Evolutionary conservation across 2,329 filamentous ascomycete species (phyloP).

Genomic region (Alternaria alternata): DNA sequence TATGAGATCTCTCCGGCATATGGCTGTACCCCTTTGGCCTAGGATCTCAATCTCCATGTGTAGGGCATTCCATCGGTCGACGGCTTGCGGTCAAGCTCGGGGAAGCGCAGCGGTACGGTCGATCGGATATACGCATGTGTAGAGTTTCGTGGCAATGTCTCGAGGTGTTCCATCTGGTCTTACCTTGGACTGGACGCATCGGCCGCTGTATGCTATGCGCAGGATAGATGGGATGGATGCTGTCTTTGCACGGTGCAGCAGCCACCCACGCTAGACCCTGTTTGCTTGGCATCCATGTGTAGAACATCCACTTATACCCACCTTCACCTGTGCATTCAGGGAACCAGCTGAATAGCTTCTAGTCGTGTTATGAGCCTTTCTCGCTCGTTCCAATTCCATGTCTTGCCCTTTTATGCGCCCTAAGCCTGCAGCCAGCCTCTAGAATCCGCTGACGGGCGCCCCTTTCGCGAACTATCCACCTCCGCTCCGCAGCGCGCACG

Average conservation of each 20-base stretch:
- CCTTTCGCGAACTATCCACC: conserved; percentile 31
- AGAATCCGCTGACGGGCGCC: conserved; percentile 22
- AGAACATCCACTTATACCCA: conserved; percentile 33
- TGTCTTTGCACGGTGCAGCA: conserved; percentile 16
- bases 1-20: no score
- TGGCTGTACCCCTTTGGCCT: no score
- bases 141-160: neutral
- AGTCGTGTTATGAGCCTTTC: conserved; percentile 29
- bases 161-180: neutral
- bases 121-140: neutral
- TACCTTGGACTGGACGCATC: neutral
- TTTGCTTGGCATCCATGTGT: conserved; percentile 27
- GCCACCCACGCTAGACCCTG: conserved; percentile 23
- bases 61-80: neutral
- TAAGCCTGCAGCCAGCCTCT: conserved; percentile 29
- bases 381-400: conserved; percentile 14
- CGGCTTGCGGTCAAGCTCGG: neutral
- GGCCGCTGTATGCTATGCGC: neutral
- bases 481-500: conserved; percentile 30
- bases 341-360: conserved; percentile 35
- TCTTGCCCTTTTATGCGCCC: conserved; percentile 11
- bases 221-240: neutral
- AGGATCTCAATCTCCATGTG: neutral
- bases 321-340: conserved; percentile 29
- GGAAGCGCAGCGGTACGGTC: neutral